These are phyloP conservation scores for Limtongia smithiae DNA, from an alignment of 805 yeast species.

Conservation along the genomic window DNA sequence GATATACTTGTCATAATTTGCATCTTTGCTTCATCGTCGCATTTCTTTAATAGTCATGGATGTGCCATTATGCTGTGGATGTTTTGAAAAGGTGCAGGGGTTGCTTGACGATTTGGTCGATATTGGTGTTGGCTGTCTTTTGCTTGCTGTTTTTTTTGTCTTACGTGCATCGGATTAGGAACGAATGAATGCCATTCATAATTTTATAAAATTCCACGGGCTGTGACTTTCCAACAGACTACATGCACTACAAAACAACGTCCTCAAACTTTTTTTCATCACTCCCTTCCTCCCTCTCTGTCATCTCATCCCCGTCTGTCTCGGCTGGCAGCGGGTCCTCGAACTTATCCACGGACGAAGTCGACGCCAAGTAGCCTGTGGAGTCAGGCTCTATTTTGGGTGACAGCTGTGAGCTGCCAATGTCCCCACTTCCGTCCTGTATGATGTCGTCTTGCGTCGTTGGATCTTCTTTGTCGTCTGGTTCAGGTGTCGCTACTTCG, in stretches of 20 bases:
- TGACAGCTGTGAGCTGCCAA: conserved; percentile 1
- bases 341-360: conserved; percentile 9
- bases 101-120: too few relatives aligned
- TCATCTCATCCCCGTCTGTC: conserved; percentile 5
- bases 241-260: conserved; percentile 5
- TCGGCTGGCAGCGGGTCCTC: conserved; percentile 7
- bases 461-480: too few relatives aligned
- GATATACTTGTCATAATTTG: too few relatives aligned
- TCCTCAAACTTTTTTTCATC: conserved; percentile 16
- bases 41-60: too few relatives aligned
- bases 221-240: not conserved
- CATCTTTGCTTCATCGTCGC: too few relatives aligned
- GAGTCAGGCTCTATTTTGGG: not conserved
- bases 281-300: conserved; percentile 1
- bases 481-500: too few relatives aligned
- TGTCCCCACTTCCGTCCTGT: not conserved
- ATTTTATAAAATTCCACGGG: not conserved
- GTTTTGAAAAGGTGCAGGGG: too few relatives aligned
- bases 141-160: not conserved
- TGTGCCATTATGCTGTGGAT: too few relatives aligned
- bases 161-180: not conserved
- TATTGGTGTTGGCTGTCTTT: not conserved
- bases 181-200: too few relatives aligned
- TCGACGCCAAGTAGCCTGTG: not conserved
- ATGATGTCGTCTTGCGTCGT: not conserved